Conservation (phyloP, 2,329 filamentous ascomycete genomes). For the Aureobasidium vineae region DNA sequence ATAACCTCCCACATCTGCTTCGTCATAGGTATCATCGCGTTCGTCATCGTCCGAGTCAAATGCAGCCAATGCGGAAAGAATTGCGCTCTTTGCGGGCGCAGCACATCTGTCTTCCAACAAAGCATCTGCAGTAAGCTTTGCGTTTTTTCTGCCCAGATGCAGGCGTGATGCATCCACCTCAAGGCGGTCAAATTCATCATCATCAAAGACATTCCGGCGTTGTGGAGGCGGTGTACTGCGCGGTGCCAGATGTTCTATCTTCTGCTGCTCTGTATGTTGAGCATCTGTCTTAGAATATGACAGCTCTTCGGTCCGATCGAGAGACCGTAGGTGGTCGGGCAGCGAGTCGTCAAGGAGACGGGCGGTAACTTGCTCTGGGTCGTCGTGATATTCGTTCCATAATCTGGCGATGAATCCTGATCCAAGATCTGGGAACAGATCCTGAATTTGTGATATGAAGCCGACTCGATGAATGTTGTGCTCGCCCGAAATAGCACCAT, state of each 20-base stretch:
- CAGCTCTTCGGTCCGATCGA: conserved; percentile 65
- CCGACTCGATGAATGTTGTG: conserved; percentile 80
- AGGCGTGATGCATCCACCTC: conserved; percentile 64
- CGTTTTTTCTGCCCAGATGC: conserved; percentile 72
- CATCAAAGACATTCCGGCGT: conserved; percentile 73
- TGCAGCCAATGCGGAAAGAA: conserved; percentile 79
- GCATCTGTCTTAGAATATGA: conserved; percentile 38
- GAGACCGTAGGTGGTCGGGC: conserved; percentile 62
- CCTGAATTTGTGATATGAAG: conserved; percentile 84
- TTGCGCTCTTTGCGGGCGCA: conserved; percentile 76
- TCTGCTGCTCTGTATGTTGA: conserved; percentile 27
- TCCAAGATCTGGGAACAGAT: conserved; percentile 85
- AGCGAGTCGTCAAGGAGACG: conserved; percentile 78
- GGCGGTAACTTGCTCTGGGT: conserved; percentile 75
- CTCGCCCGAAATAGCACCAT: conserved; percentile 42
- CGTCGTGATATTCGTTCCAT: conserved; percentile 73
- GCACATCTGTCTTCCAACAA: conserved; percentile 64
- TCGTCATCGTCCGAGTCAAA: conserved; percentile 97
- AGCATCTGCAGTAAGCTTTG: conserved; percentile 66
- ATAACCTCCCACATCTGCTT: conserved; percentile 84
- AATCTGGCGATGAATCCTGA: conserved; percentile 76
- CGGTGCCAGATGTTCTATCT: conserved; percentile 52
- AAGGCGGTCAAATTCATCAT: conserved; percentile 75
- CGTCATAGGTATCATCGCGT: conserved; percentile 94
- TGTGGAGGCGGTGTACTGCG: conserved; percentile 55